A percentile compares a stretch with the other conserved stretches of the same genome.
Conservation (phyloP, 1,284 basidiomycete genomes). For the Coniophora puteana region DNA sequence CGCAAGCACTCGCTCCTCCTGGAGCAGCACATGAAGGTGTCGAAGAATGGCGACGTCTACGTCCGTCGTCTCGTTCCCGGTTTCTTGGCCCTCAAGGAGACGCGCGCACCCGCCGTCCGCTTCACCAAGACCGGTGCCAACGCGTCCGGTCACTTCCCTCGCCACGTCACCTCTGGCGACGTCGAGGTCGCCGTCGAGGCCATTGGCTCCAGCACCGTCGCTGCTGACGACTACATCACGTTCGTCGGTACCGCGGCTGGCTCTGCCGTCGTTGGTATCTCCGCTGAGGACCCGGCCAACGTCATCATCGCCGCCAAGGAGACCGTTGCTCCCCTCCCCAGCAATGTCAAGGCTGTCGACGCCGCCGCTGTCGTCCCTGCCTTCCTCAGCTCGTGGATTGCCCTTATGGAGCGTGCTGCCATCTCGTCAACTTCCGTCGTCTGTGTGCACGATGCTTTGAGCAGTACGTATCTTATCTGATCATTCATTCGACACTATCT, state of each 20-base stretch:
- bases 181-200: constrained; percentile 4
- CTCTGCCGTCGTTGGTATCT: constrained; percentile 7
- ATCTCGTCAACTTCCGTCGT: constrained; percentile 20
- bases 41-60: constrained; percentile 16
- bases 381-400: constrained; percentile 25
- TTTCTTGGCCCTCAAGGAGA: no score
- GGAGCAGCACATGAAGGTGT: constrained; percentile 26
- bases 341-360: constrained; percentile 9
- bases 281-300: constrained; percentile 12
- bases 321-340: constrained; percentile 14
- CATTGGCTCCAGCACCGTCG: neutral
- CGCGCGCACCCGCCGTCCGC: no score
- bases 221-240: no score
- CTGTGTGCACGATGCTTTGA: no score
- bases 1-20: constrained; percentile 23
- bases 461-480: no score
- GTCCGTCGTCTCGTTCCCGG: constrained; percentile 24
- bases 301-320: constrained; percentile 12
- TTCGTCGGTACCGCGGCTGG: constrained; percentile 6
- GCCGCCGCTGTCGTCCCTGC: constrained; percentile 17
- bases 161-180: constrained; percentile 4
- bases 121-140: constrained; percentile 7
- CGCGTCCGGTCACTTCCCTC: constrained; percentile 7
- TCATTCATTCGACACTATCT: no score
- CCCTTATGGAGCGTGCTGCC: constrained; percentile 17